Evolutionary conservation across 2,329 filamentous ascomycete species (phyloP), one percentile per base, ranked within the genome.

Genomic region (Tolypocladium capitatum): DNA sequence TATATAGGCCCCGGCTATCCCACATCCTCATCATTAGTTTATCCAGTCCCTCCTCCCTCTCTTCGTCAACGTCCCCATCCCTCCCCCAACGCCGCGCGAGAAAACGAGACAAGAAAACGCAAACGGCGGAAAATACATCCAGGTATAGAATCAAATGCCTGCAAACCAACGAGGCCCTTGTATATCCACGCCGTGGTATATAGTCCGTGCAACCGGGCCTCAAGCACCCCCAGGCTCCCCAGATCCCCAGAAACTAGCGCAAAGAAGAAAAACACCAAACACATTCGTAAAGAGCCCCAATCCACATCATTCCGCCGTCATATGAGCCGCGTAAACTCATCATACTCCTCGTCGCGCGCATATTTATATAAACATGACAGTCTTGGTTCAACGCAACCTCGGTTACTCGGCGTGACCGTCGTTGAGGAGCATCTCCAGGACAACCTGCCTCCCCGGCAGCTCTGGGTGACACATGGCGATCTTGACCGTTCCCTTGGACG

Each of bases 381-480:
- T 27, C 4, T 27, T 28, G 3, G 21, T 11, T 28, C 24, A 18
- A 18, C 38, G 7, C n/a, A 8, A 18, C 16, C 38, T 30, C 24
- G 11, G 16, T 49, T 56, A 71, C 62, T 80, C 75, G 47, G 66
- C 64, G 53, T 91, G 84, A 6, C 87, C 90, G 59, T 94, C 86
- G 63, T 97, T 97, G 56, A 97, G 76, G 54, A 95, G 69, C 75
- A 98, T 75, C 69, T 98, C 92, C 53, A 97, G 72, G 53, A 98
- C 82, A 54, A 98, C 81, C 70, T 96, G 90, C 60, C 81, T 83
- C 46, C 85, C 81, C 50, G 87, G 78, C 53, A 85, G 74, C 67
- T 94, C 86, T 0, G 92, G 92, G 69, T 98, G 92, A 60, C 88
- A 86, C 86, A 98, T 90, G 58, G 83, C 84, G 56, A 98, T 80